A percentile compares a stretch with the other conserved stretches of the same genome.
Conservation (phyloP, 371 early-diverging fungal genomes). For the Neoconidiobolus thromboides region DNA sequence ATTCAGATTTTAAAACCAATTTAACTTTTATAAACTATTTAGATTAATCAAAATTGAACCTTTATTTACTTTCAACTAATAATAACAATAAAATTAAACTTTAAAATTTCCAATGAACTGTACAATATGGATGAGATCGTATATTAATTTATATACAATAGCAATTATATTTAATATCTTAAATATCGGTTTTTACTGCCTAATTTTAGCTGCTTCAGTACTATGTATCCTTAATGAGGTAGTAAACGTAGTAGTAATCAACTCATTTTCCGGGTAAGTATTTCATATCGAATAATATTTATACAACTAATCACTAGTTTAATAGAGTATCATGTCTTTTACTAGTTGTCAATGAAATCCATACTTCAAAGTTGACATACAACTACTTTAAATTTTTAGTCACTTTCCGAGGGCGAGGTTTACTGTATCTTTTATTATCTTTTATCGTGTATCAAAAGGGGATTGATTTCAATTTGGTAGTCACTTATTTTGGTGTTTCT, state of each 20-base stretch:
- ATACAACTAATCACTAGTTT: not conserved
- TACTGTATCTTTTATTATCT: not conserved
- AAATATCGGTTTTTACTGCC: not conserved
- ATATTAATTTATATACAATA: not conserved
- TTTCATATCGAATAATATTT: not conserved
- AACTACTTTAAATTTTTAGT: not conserved
- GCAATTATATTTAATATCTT: not conserved
- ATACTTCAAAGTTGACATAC: not conserved
- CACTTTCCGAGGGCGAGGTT: constrained; percentile 1
- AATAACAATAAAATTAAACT: no score
- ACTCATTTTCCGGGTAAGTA: constrained; percentile 1
- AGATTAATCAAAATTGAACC: no score
- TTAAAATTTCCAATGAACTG: no score
- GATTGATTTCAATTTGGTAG: not conserved
- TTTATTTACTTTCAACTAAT: no score
- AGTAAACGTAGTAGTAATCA: constrained; percentile 1
- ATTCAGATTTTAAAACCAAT: no score
- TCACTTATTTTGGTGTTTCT: not conserved
- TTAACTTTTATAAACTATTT: no score
- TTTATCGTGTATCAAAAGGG: constrained; percentile 1
- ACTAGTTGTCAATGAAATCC: not conserved
- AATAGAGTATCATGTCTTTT: not conserved
- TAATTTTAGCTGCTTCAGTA: not conserved
- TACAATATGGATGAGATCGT: no score
- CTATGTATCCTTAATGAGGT: not conserved